Conservation (phyloP, 805 yeast species). For the Nakazawaea molendinolei region DNA sequence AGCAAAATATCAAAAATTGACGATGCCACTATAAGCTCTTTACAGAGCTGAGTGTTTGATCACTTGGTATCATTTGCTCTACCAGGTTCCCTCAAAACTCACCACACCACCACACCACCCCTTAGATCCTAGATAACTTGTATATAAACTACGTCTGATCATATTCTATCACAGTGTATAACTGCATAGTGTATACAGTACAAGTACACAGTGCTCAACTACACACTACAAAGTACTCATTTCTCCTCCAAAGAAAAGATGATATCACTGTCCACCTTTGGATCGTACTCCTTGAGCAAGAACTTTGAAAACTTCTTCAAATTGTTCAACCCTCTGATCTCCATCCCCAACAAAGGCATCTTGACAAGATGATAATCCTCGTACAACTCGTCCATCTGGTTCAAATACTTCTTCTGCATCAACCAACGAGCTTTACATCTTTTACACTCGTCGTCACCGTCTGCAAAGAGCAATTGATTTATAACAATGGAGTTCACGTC, state of each 20-base stretch:
- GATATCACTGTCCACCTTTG: conserved; percentile 46
- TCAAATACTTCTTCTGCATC: conserved; percentile 92
- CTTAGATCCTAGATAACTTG: too few species aligned
- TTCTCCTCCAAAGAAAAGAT: conserved; percentile 50
- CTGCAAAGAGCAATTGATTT: conserved; percentile 89
- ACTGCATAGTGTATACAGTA: too few species aligned
- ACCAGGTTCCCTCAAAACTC: too few species aligned
- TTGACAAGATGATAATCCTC: conserved; percentile 96
- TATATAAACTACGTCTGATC: too few species aligned
- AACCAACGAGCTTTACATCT: conserved; percentile 90
- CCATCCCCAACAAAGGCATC: conserved; percentile 92
- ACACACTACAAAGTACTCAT: too few species aligned
- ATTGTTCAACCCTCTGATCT: conserved; percentile 88
- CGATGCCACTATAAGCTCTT: conserved; percentile 1
- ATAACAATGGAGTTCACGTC: conserved; percentile 96
- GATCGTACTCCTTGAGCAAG: conserved; percentile 72
- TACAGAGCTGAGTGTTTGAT: too few species aligned
- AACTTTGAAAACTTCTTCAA: conserved; percentile 78
- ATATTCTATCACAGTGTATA: too few species aligned
- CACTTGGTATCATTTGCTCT: too few species aligned
- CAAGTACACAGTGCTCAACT: too few species aligned
- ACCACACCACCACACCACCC: conserved; percentile 31
- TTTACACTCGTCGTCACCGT: conserved; percentile 67
- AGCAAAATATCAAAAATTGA: neutral
- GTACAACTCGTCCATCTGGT: conserved; percentile 91